phyloP scores from a whole-genome alignment of 225 moss, liverwort and hornwort species.

The Ulota crispa region DNA sequence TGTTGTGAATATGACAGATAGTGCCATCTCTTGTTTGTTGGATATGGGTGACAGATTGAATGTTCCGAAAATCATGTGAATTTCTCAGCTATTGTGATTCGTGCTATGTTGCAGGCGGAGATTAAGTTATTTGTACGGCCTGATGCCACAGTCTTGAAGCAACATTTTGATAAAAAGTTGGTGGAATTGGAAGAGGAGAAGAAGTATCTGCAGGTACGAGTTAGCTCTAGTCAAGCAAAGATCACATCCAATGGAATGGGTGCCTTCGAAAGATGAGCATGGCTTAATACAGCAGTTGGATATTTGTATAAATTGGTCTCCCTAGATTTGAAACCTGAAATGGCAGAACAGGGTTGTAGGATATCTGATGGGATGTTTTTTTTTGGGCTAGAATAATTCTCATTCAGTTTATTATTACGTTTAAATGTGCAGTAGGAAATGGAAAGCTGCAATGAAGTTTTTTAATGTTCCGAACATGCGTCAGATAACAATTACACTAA shows the following conservation, averaged over 20 bases:
- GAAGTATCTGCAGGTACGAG: constrained; percentile 72
- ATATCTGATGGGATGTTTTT: not conserved
- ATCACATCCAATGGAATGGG: not conserved
- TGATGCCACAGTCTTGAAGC: constrained; percentile 66
- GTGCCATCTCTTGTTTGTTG: not conserved
- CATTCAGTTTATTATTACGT: not conserved
- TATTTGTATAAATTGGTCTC: not conserved
- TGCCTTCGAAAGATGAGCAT: not conserved
- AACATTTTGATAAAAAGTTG: constrained; percentile 82
- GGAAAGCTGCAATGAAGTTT: constrained; percentile 28
- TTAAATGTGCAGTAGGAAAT: constrained; percentile 40
- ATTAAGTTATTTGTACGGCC: constrained; percentile 76
- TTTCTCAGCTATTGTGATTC: constrained; percentile 23
- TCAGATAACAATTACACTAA: constrained; percentile 53
- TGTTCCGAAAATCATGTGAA: constrained; percentile 10
- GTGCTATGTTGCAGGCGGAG: constrained; percentile 65
- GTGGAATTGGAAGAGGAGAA: constrained; percentile 93
- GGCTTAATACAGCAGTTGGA: not conserved
- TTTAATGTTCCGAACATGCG: constrained; percentile 34
- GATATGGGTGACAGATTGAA: not conserved
- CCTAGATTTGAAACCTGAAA: not conserved
- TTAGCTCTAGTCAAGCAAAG: not conserved
- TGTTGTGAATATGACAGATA: not conserved
- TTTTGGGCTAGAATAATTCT: not conserved
- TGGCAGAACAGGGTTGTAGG: not conserved